Evolutionary conservation across 768 basidiomycete genomes (phyloP).

Genomic region (Mycena indigotica): DNA sequence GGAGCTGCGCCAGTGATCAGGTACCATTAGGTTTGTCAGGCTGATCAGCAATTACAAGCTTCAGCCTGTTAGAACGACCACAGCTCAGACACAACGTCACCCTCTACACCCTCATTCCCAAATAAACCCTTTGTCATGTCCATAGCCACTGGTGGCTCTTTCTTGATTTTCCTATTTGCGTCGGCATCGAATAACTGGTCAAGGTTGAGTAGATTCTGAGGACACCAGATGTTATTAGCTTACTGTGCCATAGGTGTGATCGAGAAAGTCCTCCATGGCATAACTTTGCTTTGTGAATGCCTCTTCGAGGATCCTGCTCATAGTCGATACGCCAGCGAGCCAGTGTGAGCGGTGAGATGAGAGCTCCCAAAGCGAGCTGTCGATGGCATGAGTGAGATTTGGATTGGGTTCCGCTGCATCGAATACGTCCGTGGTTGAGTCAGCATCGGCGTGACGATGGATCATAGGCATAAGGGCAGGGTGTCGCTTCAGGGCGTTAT

Average conservation of each 20-base stretch:
- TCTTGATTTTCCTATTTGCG: constrained; percentile 73
- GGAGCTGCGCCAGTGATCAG: too few species aligned
- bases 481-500: constrained; percentile 91
- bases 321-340: constrained; percentile 80
- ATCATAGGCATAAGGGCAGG: constrained; percentile 93
- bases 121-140: constrained; percentile 37
- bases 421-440: constrained; percentile 59
- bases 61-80: too few species aligned
- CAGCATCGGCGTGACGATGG: constrained; percentile 53
- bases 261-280: constrained; percentile 92
- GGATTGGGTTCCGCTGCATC: constrained; percentile 68
- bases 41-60: too few species aligned
- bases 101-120: constrained; percentile 11
- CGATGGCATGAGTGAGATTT: constrained; percentile 72
- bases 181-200: constrained; percentile 86
- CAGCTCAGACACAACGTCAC: constrained; percentile 47
- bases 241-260: constrained; percentile 88
- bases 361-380: constrained; percentile 94
- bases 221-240: constrained; percentile 24
- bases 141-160: constrained; percentile 65
- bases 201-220: constrained; percentile 6
- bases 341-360: constrained; percentile 80
- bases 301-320: constrained; percentile 84
- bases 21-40: too few species aligned
- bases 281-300: constrained; percentile 94